phyloP scores from a whole-genome alignment of 768 basidiomycete species.

The Mycena leptocephala region DNA sequence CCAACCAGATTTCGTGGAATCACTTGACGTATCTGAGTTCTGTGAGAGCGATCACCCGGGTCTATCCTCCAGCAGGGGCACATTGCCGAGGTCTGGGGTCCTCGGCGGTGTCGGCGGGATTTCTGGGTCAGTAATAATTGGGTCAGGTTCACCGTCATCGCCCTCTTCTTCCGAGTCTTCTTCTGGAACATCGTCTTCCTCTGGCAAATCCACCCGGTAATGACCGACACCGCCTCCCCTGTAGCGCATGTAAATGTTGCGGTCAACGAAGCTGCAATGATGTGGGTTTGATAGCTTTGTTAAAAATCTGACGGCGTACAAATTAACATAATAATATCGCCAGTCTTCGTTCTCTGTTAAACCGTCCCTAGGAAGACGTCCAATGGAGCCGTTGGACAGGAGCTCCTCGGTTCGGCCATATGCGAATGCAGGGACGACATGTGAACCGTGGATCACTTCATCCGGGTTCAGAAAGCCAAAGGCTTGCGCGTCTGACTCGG shows the following conservation, averaged over 20 bases:
- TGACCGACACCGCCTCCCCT: slow-evolving; percentile 47
- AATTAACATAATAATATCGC: background rate
- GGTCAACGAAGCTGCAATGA: slow-evolving; percentile 40
- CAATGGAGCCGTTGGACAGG: background rate
- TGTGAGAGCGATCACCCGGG: too few relatives aligned
- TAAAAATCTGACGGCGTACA: background rate
- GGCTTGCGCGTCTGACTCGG: too few relatives aligned
- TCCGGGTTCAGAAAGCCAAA: too few relatives aligned
- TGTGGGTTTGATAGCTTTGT: background rate
- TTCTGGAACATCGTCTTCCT: background rate
- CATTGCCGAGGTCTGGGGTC: too few relatives aligned
- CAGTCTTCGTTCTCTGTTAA: background rate
- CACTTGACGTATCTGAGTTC: too few relatives aligned
- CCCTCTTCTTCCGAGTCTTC: background rate
- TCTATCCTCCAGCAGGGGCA: too few relatives aligned
- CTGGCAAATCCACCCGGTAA: slow-evolving; percentile 16
- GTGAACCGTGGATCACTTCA: background rate
- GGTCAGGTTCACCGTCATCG: background rate
- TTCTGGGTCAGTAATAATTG: too few relatives aligned
- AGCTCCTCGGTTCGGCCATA: background rate
- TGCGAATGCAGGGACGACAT: background rate
- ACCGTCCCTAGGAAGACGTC: background rate
- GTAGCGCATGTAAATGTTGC: slow-evolving; percentile 47
- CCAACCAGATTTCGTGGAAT: too few relatives aligned
- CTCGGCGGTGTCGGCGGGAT: too few relatives aligned